Base-by-base conservation (phyloP, 352 stramenopile species). In the Globisporangium nagaii region DNA sequence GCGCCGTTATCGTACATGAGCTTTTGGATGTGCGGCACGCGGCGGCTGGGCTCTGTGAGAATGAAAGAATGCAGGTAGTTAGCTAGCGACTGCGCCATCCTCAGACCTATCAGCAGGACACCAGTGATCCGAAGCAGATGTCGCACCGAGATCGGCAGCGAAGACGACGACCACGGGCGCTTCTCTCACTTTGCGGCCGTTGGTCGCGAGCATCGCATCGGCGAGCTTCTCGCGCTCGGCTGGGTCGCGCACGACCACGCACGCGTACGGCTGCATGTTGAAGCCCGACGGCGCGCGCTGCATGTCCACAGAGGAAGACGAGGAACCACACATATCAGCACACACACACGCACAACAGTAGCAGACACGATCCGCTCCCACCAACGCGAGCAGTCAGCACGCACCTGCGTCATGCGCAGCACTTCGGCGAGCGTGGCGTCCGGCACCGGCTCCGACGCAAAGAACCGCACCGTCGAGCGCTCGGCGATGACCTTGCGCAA, bases 131-230 rank as follows among this genome's bases (percentile, higher is more conserved):
- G 4, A 22, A 27, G 9, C 31, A 56, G n/a, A n/a, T n/a, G n/a
- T n/a, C 48, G 22, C 53, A 84, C 79, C 70, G 15, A 90, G 60
- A 51, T 95, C 86, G 1, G 81, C 79, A 2, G 78, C 78, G 48
- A 95, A 95, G 27, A 95, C 82, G 1, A 79, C 84, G 11, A 91
- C 71, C 1, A 94, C 70, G 0, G 86, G 84, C 1, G 84, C 84
- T 32, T 93, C 73, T 37, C 84, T 75, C 28, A 94, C 82, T 60
- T 89, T 90, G 46, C 65, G 60, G 24, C 46, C 73, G 53, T 95
- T 95, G 11, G 68, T 75, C 8, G 66, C 82, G 37, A 95, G 73
- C 85, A 95, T 95, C 27, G 81, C 78, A 15, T 77, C 68, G 0
- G 74, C 76, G 13, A 95, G 62, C 27, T 73, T 72, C 27, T 93